phyloP scores from a whole-genome alignment of 345 rosid species.

The Anacardium occidentale region DNA sequence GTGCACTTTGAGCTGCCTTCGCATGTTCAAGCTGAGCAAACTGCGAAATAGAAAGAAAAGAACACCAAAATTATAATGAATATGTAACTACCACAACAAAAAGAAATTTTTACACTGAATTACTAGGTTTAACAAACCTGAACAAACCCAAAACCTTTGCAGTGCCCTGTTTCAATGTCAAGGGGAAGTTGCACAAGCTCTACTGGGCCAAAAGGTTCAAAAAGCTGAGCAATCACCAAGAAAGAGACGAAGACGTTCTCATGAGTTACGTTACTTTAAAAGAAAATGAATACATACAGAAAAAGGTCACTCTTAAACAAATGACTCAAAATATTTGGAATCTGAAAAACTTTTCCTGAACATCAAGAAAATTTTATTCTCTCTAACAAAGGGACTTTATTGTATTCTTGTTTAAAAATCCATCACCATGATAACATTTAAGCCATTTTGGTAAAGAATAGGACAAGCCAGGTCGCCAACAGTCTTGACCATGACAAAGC shows the following conservation, averaged over 20 bases:
- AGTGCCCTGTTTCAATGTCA: constrained; percentile 86
- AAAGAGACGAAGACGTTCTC: background rate
- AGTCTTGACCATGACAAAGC: background rate
- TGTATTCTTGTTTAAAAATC: background rate
- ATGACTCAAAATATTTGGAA: no score
- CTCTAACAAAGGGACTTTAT: background rate
- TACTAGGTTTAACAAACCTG: constrained; percentile 53
- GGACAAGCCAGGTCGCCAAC: background rate
- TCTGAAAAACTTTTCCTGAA: no score
- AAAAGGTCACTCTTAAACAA: background rate
- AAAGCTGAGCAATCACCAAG: constrained; percentile 48
- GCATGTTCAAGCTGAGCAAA: constrained; percentile 92
- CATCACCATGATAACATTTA: background rate
- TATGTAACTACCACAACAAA: background rate
- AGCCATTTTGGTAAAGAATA: background rate
- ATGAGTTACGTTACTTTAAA: background rate
- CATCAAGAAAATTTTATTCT: no score
- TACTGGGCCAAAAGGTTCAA: constrained; percentile 92
- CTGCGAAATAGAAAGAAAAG: constrained; percentile 33
- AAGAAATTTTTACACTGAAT: constrained; percentile 15
- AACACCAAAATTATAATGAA: background rate
- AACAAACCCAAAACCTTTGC: constrained; percentile 97
- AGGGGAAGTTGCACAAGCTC: constrained; percentile 95
- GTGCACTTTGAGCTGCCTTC: constrained; percentile 75
- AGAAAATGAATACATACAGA: background rate